Evolutionary conservation across 2,329 filamentous ascomycete species (phyloP).

Genomic region (Stagonosporopsis tanaceti): DNA sequence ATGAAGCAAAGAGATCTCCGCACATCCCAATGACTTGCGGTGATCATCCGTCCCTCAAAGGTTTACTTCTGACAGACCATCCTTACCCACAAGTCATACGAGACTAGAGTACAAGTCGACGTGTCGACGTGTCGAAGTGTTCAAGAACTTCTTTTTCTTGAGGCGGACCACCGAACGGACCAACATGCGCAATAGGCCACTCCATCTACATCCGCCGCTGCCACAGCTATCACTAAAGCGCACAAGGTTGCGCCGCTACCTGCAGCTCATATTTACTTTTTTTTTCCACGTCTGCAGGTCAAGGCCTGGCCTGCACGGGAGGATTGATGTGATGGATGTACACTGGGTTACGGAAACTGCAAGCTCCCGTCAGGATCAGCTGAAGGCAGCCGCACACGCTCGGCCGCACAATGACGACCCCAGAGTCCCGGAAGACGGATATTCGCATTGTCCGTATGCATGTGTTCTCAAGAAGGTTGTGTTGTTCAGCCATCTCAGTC

Average conservation of each 20-base stretch:
- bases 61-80: not conserved
- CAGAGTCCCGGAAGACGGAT: not conserved
- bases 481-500: not conserved
- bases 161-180: not conserved
- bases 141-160: slow-evolving; percentile 2
- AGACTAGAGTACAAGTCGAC: slow-evolving; percentile 9
- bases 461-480: not conserved
- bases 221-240: slow-evolving; percentile 7
- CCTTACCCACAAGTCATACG: not conserved
- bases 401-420: not conserved
- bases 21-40: not conserved
- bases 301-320: not conserved
- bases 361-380: slow-evolving; percentile 2
- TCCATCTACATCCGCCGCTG: slow-evolving; percentile 1
- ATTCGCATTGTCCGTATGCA: not conserved
- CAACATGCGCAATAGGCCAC: not conserved
- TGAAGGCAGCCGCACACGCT: not conserved
- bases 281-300: slow-evolving; percentile 5
- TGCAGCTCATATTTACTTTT: slow-evolving; percentile 2
- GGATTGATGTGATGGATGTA: slow-evolving; percentile 9
- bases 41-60: not conserved
- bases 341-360: slow-evolving; percentile 3
- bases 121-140: slow-evolving; percentile 13
- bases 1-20: not conserved
- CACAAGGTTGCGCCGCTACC: slow-evolving; percentile 4